Evolutionary conservation across 176 grass and related monocot species (phyloP).

Genomic region (Oryza brachyantha): DNA sequence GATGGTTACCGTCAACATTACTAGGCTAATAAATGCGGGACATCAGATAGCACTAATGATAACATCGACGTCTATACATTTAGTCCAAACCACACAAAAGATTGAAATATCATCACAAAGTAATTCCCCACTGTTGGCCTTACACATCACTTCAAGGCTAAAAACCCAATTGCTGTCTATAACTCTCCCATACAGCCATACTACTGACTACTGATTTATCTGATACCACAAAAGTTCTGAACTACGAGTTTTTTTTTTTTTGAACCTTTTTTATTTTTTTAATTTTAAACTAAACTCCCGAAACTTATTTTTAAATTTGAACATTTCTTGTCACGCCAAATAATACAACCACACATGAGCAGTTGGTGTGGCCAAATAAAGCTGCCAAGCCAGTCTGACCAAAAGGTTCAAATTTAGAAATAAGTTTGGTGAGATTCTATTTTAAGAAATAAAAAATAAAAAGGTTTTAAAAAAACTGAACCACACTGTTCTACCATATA

Average conservation of each 20-base stretch:
- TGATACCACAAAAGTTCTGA: background rate
- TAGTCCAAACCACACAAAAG: background rate
- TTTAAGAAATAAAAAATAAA: no score
- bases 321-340: no score
- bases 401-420: no score
- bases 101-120: background rate
- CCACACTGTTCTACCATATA: background rate
- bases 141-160: background rate
- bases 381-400: no score
- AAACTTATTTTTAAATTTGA: no score
- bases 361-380: no score
- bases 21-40: background rate
- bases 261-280: no score
- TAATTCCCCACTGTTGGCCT: background rate
- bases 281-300: no score
- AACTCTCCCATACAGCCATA: background rate
- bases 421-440: no score
- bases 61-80: background rate
- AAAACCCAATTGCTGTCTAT: background rate
- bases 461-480: no score
- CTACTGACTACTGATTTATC: background rate
- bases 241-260: no score
- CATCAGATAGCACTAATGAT: background rate
- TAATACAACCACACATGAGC: no score
- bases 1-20: background rate